A percentile compares a stretch with the other conserved stretches of the same genome.
Conservation (phyloP, 805 yeast species). For the Kuraishia borneana region DNA sequence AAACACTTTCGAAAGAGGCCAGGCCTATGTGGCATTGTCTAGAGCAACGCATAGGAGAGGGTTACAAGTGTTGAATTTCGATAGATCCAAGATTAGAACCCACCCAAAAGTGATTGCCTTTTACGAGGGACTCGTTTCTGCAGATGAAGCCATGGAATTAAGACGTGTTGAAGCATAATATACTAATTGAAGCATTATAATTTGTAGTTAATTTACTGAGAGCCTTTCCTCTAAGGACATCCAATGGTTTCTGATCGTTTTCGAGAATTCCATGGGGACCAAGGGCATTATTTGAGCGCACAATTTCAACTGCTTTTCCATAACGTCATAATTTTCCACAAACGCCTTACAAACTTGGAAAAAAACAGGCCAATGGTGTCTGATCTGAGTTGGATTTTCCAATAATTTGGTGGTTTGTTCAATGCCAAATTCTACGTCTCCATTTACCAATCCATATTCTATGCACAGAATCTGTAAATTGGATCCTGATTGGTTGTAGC, state of each 20-base stretch:
- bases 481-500: constrained; percentile 8
- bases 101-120: constrained; percentile 64
- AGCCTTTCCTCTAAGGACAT: constrained; percentile 31
- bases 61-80: constrained; percentile 69
- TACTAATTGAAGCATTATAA: no score
- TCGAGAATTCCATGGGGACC: constrained; percentile 45
- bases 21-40: constrained; percentile 73
- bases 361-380: constrained; percentile 51
- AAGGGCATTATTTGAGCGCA: constrained; percentile 38
- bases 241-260: constrained; percentile 55
- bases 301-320: constrained; percentile 42
- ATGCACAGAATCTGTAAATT: constrained; percentile 37
- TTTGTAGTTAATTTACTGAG: no score
- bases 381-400: constrained; percentile 9
- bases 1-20: constrained; percentile 69
- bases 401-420: constrained; percentile 27
- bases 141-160: constrained; percentile 16
- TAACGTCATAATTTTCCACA: constrained; percentile 13
- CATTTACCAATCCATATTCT: constrained; percentile 53
- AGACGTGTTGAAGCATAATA: no score
- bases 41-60: constrained; percentile 76
- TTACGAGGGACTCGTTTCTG: constrained; percentile 37
- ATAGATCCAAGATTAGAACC: constrained; percentile 49
- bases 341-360: constrained; percentile 58
- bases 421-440: constrained; percentile 51